phyloP scores from a whole-genome alignment of 2,329 filamentous ascomycete species.

The Nemania serpens region DNA sequence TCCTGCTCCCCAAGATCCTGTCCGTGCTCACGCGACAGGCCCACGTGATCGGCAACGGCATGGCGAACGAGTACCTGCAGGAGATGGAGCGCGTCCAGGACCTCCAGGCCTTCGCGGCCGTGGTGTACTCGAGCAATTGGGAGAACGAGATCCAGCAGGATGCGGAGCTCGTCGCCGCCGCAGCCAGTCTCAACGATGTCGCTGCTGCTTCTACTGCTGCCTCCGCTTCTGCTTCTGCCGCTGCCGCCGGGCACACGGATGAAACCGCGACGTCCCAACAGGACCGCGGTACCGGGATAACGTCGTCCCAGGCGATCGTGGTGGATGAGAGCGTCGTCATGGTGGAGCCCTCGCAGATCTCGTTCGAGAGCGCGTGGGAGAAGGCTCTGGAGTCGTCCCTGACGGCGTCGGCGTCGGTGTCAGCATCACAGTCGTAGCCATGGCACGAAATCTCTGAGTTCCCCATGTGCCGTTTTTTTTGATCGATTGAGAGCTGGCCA shows the following conservation, averaged over 20 bases:
- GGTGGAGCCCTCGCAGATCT: slow-evolving; percentile 51
- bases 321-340: slow-evolving; percentile 45
- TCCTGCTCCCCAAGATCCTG: slow-evolving; percentile 81
- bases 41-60: slow-evolving; percentile 81
- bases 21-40: slow-evolving; percentile 91
- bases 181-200: slow-evolving; percentile 19
- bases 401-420: too few species aligned
- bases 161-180: slow-evolving; percentile 36
- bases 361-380: slow-evolving; percentile 73
- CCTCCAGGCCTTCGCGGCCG: slow-evolving; percentile 81
- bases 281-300: slow-evolving; percentile 22
- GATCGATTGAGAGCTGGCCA: background rate
- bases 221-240: slow-evolving; percentile 1
- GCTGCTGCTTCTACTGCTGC: background rate
- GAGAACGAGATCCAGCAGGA: slow-evolving; percentile 65
- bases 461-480: background rate
- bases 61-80: slow-evolving; percentile 71
- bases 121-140: slow-evolving; percentile 88
- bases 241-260: slow-evolving; percentile 11
- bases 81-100: slow-evolving; percentile 78
- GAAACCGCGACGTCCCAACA: slow-evolving; percentile 11
- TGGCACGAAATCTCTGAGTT: background rate
- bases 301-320: slow-evolving; percentile 4
- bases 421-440: slow-evolving; percentile 13
- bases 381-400: slow-evolving; percentile 55